A percentile compares a stretch with the other conserved stretches of the same genome.
Conservation (phyloP, 108 stramenopile species). For the Cyclostephanos tholiformis region DNA sequence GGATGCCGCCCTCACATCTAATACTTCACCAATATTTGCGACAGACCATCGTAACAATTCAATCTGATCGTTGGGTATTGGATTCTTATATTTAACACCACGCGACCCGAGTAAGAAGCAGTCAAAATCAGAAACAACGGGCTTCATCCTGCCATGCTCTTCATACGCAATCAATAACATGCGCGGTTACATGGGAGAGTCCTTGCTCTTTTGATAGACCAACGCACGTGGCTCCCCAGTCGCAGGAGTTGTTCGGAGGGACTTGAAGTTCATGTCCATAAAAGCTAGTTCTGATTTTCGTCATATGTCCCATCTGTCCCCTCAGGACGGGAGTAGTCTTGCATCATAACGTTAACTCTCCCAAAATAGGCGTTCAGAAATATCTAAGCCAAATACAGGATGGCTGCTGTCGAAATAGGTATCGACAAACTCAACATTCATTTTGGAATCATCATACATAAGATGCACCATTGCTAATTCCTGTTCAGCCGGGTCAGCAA, state of each 20-base stretch:
- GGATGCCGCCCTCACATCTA: conserved; percentile 29
- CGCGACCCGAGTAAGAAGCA: conserved; percentile 59
- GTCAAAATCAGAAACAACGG: conserved; percentile 69
- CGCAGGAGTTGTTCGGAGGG: conserved; percentile 27
- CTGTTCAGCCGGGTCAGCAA: conserved; percentile 24
- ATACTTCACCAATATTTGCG: conserved; percentile 40
- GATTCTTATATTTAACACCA: conserved; percentile 45
- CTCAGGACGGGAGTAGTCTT: conserved; percentile 38
- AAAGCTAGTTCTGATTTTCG: conserved; percentile 47
- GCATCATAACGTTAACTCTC: conserved; percentile 55
- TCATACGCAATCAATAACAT: conserved; percentile 61
- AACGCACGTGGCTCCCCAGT: conserved; percentile 43
- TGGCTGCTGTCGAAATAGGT: conserved; percentile 10
- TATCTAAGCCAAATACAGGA: conserved; percentile 49
- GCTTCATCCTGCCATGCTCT: conserved; percentile 56
- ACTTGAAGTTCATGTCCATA: conserved; percentile 56
- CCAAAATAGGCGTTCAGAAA: conserved; percentile 59
- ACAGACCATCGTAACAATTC: conserved; percentile 52
- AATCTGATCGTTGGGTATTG: conserved; percentile 59
- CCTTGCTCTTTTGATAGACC: conserved; percentile 30
- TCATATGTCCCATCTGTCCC: conserved; percentile 54
- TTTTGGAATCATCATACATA: conserved; percentile 36
- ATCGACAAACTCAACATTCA: conserved; percentile 14
- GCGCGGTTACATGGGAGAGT: conserved; percentile 52
- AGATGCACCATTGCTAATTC: conserved; percentile 46